Percentiles rank a stretch among this genome's conserved stretches.
Evolutionary conservation across 1,284 basidiomycete species (phyloP).

Genomic region (Clitocybe nebularis): DNA sequence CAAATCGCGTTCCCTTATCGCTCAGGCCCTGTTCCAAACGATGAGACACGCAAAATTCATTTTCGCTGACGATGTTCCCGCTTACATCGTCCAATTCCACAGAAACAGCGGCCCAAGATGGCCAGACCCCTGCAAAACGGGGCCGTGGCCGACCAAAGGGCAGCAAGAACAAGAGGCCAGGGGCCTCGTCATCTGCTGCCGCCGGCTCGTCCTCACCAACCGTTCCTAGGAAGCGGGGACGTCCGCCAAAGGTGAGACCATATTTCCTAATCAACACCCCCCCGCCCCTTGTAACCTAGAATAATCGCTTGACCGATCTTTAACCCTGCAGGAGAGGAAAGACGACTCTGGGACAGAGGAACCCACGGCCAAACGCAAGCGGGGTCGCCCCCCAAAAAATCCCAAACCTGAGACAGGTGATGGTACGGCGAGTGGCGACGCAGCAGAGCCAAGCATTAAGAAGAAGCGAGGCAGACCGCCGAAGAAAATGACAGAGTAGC

Average conservation of each 20-base stretch:
- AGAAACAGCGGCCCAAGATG: conserved; percentile 20
- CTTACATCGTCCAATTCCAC: conserved; percentile 16
- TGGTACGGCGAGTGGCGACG: conserved; percentile 36
- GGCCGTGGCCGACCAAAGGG: conserved; percentile 77
- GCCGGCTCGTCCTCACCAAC: conserved; percentile 33
- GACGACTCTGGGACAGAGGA: conserved; percentile 43
- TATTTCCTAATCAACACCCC: conserved; percentile 15
- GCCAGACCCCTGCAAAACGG: conserved; percentile 48
- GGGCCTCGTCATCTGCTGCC: conserved; percentile 33
- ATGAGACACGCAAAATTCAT: conserved; percentile 13
- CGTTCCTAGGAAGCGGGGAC: conserved; percentile 59
- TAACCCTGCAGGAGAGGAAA: conserved; percentile 49
- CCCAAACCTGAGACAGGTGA: conserved; percentile 46
- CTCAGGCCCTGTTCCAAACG: conserved; percentile 5
- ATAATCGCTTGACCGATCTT: conserved; percentile 22
- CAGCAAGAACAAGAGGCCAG: conserved; percentile 75
- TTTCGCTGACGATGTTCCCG: conserved; percentile 20
- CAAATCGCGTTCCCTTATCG: conserved; percentile 15
- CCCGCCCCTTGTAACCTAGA: conserved; percentile 22
- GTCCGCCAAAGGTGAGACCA: conserved; percentile 68
- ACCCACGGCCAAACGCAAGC: conserved; percentile 57
- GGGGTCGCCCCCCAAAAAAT: conserved; percentile 72
- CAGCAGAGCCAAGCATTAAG: conserved; percentile 45
- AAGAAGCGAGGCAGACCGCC: conserved; percentile 71
- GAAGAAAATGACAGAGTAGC: conserved; percentile 45